Conservation (phyloP, 306 rosid genomes). For the Astragalus glycyphyllos region DNA sequence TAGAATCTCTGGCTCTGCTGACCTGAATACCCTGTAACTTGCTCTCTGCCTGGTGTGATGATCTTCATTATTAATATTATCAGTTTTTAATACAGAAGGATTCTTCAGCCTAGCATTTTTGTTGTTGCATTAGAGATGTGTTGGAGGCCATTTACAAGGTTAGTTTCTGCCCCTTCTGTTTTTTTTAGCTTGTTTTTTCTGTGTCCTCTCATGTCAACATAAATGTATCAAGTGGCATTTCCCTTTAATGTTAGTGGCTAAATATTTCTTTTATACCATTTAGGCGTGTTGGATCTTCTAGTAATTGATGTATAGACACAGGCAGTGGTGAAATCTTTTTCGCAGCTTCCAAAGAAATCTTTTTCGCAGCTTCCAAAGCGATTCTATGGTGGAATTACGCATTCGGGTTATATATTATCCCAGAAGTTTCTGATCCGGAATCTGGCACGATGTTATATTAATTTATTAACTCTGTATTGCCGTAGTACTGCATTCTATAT, state of each 20-base stretch:
- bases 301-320: conserved; percentile 4
- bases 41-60: conserved; percentile 33
- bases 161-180: conserved; percentile 19
- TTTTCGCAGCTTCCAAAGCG: conserved; percentile 11
- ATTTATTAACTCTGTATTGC: conserved; percentile 11
- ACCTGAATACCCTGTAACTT: conserved; percentile 20
- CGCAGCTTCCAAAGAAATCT: no score
- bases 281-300: conserved; percentile 30
- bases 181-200: conserved; percentile 15
- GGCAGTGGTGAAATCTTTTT: conserved; percentile 27
- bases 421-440: neutral
- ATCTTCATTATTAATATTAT: neutral
- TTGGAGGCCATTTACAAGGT: conserved; percentile 44
- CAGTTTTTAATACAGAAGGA: conserved; percentile 56
- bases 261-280: conserved; percentile 20
- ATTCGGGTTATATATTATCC: conserved; percentile 22
- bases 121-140: conserved; percentile 22
- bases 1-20: conserved; percentile 11
- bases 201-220: neutral
- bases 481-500: neutral
- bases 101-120: conserved; percentile 46
- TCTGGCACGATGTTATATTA: conserved; percentile 15
- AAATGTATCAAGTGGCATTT: conserved; percentile 22
- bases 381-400: conserved; percentile 25
- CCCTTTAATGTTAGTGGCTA: conserved; percentile 14